phyloP scores from a whole-genome alignment of 73 alveolate genomes.

The Uronychia setigera region DNA sequence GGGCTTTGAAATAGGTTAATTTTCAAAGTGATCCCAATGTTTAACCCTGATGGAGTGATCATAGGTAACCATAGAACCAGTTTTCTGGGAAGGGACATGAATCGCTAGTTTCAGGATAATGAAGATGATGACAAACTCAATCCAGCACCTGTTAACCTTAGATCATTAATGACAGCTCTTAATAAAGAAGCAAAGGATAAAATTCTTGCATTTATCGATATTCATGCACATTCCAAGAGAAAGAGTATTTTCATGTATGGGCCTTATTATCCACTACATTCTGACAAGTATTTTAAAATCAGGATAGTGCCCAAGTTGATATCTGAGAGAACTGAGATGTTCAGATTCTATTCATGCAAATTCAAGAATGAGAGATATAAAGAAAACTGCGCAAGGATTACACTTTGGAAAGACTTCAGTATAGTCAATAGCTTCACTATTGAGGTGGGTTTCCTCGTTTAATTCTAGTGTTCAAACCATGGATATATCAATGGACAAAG shows the following conservation, averaged over 20 bases:
- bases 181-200: constrained; percentile 24
- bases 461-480: constrained; percentile 28
- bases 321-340: constrained; percentile 52
- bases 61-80: constrained; percentile 80
- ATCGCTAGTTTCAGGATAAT: constrained; percentile 55
- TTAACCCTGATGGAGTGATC: constrained; percentile 92
- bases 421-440: constrained; percentile 44
- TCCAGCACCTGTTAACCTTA: constrained; percentile 18
- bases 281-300: constrained; percentile 24
- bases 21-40: constrained; percentile 87
- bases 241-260: constrained; percentile 51
- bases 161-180: not conserved
- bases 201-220: constrained; percentile 30
- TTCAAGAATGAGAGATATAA: constrained; percentile 62
- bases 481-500: constrained; percentile 39
- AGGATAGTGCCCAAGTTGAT: constrained; percentile 40
- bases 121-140: constrained; percentile 22
- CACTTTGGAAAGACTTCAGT: constrained; percentile 16
- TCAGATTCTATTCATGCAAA: constrained; percentile 53
- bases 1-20: constrained; percentile 64
- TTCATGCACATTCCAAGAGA: constrained; percentile 50
- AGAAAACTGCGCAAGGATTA: constrained; percentile 45
- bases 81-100: constrained; percentile 77
- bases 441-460: constrained; percentile 17
- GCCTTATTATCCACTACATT: constrained; percentile 48